Percentiles rank a stretch among this genome's conserved stretches.
These are phyloP conservation scores for Teunomyces kruisii DNA, from an alignment of 805 yeast genomes.

Conservation along the genomic window DNA sequence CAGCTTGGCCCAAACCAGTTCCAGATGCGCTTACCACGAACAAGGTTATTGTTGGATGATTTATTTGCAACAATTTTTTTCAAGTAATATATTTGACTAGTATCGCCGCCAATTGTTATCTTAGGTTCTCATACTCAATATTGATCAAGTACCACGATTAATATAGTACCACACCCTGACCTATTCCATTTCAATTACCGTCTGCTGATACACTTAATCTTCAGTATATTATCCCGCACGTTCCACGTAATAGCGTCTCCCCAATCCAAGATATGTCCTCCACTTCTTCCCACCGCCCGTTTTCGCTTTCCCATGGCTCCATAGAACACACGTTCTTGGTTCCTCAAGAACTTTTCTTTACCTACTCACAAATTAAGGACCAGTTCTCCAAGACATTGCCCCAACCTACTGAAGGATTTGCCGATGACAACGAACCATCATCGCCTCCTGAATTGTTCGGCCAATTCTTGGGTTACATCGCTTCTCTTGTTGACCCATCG, in stretches of 20 bases:
- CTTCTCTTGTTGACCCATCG: conserved; percentile 44
- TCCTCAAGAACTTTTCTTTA: conserved; percentile 76
- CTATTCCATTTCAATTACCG: not conserved
- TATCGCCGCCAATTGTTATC: conserved; percentile 4
- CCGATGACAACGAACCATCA: conserved; percentile 84
- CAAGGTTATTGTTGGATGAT: conserved; percentile 2
- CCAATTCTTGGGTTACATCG: conserved; percentile 75
- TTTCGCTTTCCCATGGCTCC: conserved; percentile 79
- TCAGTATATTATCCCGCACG: too few relatives aligned
- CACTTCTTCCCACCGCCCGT: conserved; percentile 56
- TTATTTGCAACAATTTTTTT: conserved; percentile 4
- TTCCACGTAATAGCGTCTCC: too few relatives aligned
- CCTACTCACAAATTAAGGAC: conserved; percentile 83
- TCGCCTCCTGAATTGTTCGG: conserved; percentile 83
- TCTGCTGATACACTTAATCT: too few relatives aligned
- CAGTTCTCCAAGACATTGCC: conserved; percentile 80
- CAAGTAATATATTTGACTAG: not conserved
- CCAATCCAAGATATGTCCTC: not conserved
- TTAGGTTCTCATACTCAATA: conserved; percentile 1
- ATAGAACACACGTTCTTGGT: conserved; percentile 87
- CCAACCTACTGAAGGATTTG: conserved; percentile 77
- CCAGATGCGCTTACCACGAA: not conserved
- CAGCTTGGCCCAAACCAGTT: conserved; percentile 2
- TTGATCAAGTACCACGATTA: conserved; percentile 4
- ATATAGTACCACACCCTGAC: conserved; percentile 1